phyloP scores from a whole-genome alignment of 129 eudicot genomes.

The Tanacetum coccineum region DNA sequence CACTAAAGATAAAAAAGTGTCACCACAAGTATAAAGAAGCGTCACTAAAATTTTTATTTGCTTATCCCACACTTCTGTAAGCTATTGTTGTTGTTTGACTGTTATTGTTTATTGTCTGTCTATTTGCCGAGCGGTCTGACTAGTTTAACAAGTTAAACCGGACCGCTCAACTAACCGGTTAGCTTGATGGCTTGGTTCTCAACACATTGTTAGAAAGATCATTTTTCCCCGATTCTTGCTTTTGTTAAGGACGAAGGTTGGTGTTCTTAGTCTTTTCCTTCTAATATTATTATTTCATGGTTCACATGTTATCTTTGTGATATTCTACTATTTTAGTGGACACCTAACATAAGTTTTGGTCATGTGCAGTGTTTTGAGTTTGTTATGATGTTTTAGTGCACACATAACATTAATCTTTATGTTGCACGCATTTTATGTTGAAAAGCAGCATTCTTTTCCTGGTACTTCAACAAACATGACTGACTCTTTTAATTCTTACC shows the following conservation, averaged over 20 bases:
- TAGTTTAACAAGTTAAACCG: too few relatives aligned
- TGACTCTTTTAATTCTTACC: background rate
- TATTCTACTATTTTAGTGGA: background rate
- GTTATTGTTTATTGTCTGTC: too few relatives aligned
- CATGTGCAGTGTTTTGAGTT: background rate
- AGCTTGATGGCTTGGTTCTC: too few relatives aligned
- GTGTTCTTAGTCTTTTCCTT: conserved; percentile 10
- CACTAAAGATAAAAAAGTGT: too few relatives aligned
- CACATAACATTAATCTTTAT: background rate
- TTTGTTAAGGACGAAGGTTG: background rate
- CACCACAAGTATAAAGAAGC: too few relatives aligned
- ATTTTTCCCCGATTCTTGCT: background rate
- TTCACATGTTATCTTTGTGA: conserved; percentile 6
- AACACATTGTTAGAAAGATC: too few relatives aligned
- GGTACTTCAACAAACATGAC: background rate
- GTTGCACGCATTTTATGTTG: too few relatives aligned
- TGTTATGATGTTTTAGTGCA: background rate
- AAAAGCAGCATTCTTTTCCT: background rate
- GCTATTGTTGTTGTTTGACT: too few relatives aligned
- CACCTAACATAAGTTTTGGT: background rate
- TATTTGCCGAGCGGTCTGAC: too few relatives aligned
- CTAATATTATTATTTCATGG: conserved; percentile 5
- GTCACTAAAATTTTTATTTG: too few relatives aligned
- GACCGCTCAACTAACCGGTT: too few relatives aligned
- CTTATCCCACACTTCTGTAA: too few relatives aligned